Evolutionary conservation across 2,329 filamentous ascomycete genomes (phyloP).

Genomic region (Hypoxylon sp.): DNA sequence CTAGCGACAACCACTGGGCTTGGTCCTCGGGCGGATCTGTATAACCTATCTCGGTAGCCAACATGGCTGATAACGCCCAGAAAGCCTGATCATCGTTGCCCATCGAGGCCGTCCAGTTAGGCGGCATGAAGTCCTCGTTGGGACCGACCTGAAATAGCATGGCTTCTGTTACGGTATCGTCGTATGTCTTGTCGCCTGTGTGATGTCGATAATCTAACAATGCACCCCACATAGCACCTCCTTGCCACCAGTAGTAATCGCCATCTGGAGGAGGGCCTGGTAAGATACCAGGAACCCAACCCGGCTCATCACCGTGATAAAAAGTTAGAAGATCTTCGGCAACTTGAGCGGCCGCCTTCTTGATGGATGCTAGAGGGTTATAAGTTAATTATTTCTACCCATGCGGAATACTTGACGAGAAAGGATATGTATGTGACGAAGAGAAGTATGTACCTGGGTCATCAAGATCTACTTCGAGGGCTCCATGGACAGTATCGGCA

Average conservation of each 20-base stretch:
- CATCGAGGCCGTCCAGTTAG: conserved; percentile 64
- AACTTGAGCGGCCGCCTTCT: conserved; percentile 55
- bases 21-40: conserved; percentile 63
- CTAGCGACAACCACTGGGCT: conserved; percentile 70
- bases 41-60: conserved; percentile 71
- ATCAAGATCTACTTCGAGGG: conserved; percentile 44
- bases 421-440: not conserved
- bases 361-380: conserved; percentile 54
- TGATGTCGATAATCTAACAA: conserved; percentile 75
- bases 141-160: conserved; percentile 68
- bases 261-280: conserved; percentile 63
- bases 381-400: conserved; percentile 17
- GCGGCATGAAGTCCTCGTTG: conserved; percentile 65
- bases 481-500: conserved; percentile 36
- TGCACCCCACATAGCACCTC: conserved; percentile 72
- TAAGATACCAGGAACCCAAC: conserved; percentile 64
- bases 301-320: conserved; percentile 61
- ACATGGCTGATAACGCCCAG: conserved; percentile 74
- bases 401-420: not conserved
- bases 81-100: conserved; percentile 78
- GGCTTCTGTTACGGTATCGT: conserved; percentile 63
- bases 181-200: conserved; percentile 71
- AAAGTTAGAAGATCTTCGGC: conserved; percentile 61
- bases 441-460: conserved; percentile 40
- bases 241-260: conserved; percentile 80